Base-by-base conservation (phyloP, 352 stramenopile genomes). In the Pythium volutum region DNA sequence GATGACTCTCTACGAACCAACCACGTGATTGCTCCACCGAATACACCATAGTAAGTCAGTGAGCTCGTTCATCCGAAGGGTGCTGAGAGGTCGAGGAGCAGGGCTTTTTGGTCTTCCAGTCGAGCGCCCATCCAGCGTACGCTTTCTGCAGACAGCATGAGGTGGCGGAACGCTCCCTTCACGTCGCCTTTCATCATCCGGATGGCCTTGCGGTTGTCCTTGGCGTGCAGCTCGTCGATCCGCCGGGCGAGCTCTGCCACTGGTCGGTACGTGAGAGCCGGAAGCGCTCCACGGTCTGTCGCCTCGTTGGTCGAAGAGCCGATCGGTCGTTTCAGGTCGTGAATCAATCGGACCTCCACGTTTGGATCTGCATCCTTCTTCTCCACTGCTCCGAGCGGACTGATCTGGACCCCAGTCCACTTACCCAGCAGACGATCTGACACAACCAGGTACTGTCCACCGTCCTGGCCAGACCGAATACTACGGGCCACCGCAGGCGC, bases 61-160 rank as follows among this genome's bases (percentile, higher is more conserved):
- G 53, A 67, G 16, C 36, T 36, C 0, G 53, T 62, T 53, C 52
- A 67, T 0, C 61, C 45, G 22, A 67, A 67, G 5, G 38, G 61
- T 25, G 46, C 39, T 0, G 52, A 53, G 0, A 67, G 2, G 20
- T 54, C 45, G 23, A 67, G 1, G 0, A 67, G 4, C 3, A 55
- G 25, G 8, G 16, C 22, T 5, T 15, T 10, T 2, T 27, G 8
- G 1, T 47, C 7, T 4, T n/a, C 27, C 7, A 59, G 38, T 2
- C 11, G 10, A 20, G 20, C 58, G 11, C 33, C 48, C 27, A 65
- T 51, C 39, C 39, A 53, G 38, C 18, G 18, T 0, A 57, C 47
- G 14, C 26, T 23, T 1, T n/a, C 29, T 8, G 20, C 20, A 5
- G 16, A 6, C 3, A 54, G 48, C 26, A 48, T 53, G 14, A 66